phyloP scores from a whole-genome alignment of 148 eudicot genomes.

The Rhododendron henanense region DNA sequence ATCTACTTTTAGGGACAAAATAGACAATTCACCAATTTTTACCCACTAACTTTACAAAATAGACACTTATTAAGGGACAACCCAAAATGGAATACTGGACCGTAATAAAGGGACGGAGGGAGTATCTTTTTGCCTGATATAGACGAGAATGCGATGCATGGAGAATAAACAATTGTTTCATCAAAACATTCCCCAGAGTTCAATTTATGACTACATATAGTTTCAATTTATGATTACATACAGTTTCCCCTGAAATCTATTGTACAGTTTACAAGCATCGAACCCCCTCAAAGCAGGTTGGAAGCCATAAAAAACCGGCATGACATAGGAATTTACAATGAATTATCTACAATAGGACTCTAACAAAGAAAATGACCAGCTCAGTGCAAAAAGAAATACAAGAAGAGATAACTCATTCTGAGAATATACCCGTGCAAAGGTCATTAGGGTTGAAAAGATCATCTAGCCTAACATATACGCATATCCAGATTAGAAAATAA shows the following conservation, averaged over 20 bases:
- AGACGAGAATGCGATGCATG: not conserved
- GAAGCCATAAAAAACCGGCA: not conserved
- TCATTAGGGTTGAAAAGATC: not conserved
- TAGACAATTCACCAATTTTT: too few species aligned
- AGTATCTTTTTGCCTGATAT: too few species aligned
- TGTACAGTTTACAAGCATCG: not conserved
- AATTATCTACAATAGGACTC: not conserved
- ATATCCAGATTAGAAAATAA: not conserved
- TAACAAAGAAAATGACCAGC: not conserved
- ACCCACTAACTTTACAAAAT: too few species aligned
- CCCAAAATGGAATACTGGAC: too few species aligned
- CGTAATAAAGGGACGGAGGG: too few species aligned
- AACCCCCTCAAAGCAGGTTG: conserved; percentile 3
- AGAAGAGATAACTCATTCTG: not conserved
- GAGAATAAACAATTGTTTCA: not conserved
- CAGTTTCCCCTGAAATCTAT: not conserved
- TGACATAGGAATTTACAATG: not conserved
- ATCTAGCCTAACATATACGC: not conserved
- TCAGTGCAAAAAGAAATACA: not conserved
- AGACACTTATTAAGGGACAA: too few species aligned
- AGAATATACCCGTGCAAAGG: not conserved
- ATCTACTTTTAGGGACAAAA: too few species aligned
- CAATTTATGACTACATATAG: not conserved
- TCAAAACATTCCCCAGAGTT: not conserved
- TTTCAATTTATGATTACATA: not conserved